Evolutionary conservation across 441 rosid species (phyloP), one percentile per base, ranked within the genome.

Genomic region (Isatis lusitanica): DNA sequence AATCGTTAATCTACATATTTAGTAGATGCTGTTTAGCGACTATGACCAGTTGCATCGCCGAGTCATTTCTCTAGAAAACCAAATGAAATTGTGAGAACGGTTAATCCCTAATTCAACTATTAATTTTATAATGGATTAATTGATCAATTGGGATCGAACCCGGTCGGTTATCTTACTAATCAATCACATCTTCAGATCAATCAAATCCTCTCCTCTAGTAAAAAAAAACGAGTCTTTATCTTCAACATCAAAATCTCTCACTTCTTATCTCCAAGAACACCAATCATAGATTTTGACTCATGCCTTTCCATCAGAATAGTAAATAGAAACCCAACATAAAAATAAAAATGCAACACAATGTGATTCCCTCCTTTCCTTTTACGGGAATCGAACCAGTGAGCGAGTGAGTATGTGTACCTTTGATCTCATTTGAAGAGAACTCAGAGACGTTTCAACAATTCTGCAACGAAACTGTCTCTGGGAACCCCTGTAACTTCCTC

Each of bases 391-490:
- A 31, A 62, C 55, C 43, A 51, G 53, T 2, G 26, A 51, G 16
- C 7, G 65, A 38, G 40, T 40, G 9, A 8, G 12, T 55, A 6
- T 43, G 50, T 46, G 31, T 61, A 71, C 43, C 53, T 31, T 51
- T 50, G 1, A 70, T 48, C 31, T 60, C 12, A 6, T 69, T 48
- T 46, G 26, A 64, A 11, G 10, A 53, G 2, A 30, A 60, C 51
- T 79, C 44, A 62, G 59, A 60, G 74, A 46, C 74, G 68, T 48
- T 42, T 66, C 67, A 66, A 70, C 68, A 74, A 13, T 70, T 84
- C 88, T 52, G 51, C 84, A 21, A 85, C 89, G 43, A 89, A 76
- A 46, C 64, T 11, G 71, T 66, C 83, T 83, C 87, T 85, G 15
- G 85, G 58, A 42, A 64, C 53, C 38, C 24, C n/a, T 60, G 43